phyloP scores from a whole-genome alignment of 2,329 filamentous ascomycete genomes.

The Colletotrichum horii region DNA sequence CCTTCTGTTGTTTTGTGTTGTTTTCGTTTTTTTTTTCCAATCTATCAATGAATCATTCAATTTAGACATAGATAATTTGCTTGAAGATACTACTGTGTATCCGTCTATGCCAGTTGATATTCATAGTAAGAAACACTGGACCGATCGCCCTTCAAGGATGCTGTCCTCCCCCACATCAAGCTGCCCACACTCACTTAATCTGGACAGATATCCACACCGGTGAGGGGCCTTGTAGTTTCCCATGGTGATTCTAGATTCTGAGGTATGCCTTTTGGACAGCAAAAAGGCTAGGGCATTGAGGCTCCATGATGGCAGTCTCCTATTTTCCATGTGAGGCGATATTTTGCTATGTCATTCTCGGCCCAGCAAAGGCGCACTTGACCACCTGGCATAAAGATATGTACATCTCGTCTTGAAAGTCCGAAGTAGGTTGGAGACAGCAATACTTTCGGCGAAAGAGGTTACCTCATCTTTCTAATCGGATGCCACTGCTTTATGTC shows the following conservation, averaged over 20 bases:
- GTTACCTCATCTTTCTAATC: not conserved
- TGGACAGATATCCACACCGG: no score
- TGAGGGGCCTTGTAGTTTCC: no score
- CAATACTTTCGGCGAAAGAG: accelerated
- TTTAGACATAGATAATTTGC: accelerated
- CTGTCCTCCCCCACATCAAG: no score
- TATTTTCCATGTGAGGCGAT: not conserved
- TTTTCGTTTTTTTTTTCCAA: not conserved
- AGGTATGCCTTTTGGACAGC: no score
- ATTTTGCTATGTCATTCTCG: accelerated
- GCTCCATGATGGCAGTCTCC: not conserved
- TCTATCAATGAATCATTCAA: not conserved
- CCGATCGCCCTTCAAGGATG: not conserved
- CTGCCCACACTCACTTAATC: no score
- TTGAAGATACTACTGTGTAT: not conserved
- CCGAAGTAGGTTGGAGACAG: not conserved
- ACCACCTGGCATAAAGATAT: accelerated
- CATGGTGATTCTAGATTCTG: no score
- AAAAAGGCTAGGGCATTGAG: no score
- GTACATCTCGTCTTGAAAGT: accelerated
- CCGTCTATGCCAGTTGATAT: not conserved
- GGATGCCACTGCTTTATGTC: not conserved
- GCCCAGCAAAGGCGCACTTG: accelerated
- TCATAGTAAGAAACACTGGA: not conserved
- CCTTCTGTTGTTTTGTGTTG: not conserved